These are phyloP conservation scores for Hypericum perforatum DNA, from an alignment of 345 rosid genomes.

Conservation along the genomic window DNA sequence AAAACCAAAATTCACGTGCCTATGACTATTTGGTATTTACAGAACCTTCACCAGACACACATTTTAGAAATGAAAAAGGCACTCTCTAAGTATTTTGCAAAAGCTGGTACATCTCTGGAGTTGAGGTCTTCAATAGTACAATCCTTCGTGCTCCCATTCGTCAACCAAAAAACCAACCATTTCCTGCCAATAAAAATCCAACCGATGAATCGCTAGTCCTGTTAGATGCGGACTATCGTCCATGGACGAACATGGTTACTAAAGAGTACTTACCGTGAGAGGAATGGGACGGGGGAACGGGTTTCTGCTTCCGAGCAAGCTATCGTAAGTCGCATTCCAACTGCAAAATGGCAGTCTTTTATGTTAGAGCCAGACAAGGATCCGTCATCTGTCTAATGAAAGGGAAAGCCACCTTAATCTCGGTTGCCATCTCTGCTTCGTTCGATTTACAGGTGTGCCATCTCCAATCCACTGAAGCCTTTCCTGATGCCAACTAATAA, in stretches of 20 bases:
- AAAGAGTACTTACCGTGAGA: constrained; percentile 38
- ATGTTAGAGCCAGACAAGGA: no score
- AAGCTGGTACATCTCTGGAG: constrained; percentile 1
- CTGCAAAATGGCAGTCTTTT: constrained; percentile 17
- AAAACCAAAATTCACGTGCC: no score
- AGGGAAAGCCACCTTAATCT: constrained; percentile 11
- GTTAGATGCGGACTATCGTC: background rate
- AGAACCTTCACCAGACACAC: no score
- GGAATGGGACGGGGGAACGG: constrained; percentile 54
- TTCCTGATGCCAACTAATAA: constrained; percentile 19
- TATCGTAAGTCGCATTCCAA: constrained; percentile 62
- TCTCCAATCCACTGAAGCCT: constrained; percentile 22
- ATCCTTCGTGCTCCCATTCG: constrained; percentile 24
- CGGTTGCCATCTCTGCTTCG: constrained; percentile 7
- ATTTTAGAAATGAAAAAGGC: no score
- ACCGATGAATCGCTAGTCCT: background rate
- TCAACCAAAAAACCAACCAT: constrained; percentile 23
- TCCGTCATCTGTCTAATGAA: background rate
- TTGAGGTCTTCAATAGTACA: constrained; percentile 14
- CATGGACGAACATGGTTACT: background rate
- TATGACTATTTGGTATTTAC: no score
- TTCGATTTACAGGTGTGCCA: constrained; percentile 5
- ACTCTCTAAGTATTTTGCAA: no score
- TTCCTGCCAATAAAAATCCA: constrained; percentile 16
- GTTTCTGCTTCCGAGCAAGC: constrained; percentile 48